A percentile compares a stretch with the other conserved stretches of the same genome.
Evolutionary conservation across 2,329 filamentous ascomycete species (phyloP).

Genomic region (Botrytis galanthina): DNA sequence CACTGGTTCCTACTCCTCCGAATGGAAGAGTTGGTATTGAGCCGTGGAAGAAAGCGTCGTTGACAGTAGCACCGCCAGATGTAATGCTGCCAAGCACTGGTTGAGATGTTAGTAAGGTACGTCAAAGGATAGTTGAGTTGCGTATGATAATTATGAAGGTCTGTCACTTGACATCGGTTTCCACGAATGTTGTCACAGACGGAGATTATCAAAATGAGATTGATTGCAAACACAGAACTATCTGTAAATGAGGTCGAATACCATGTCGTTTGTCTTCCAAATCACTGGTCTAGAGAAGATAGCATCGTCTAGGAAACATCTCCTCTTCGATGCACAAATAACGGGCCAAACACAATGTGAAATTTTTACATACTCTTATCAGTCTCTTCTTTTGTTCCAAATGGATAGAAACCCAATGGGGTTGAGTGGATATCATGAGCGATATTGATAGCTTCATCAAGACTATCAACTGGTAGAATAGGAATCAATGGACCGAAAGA

Average conservation of each 20-base stretch:
- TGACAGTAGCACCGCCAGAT: slow-evolving; percentile 67
- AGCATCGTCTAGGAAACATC: not conserved
- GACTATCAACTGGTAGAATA: slow-evolving; percentile 70
- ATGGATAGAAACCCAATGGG: slow-evolving; percentile 79
- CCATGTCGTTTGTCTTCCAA: not conserved
- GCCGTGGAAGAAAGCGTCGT: slow-evolving; percentile 68
- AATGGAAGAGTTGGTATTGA: slow-evolving; percentile 71
- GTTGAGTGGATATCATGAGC: slow-evolving; percentile 81
- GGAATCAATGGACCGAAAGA: slow-evolving; percentile 92
- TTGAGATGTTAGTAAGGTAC: slow-evolving; percentile 20
- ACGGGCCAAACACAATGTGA: no score
- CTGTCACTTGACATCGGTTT: not conserved
- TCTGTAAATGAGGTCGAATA: not conserved
- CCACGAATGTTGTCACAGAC: not conserved
- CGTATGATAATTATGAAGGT: not conserved
- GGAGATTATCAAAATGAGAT: not conserved
- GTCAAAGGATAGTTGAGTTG: not conserved
- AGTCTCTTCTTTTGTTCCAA: slow-evolving; percentile 77
- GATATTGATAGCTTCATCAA: slow-evolving; percentile 83
- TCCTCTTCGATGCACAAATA: not conserved
- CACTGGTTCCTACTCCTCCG: slow-evolving; percentile 79
- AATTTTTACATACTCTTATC: slow-evolving; percentile 57
- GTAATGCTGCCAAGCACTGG: slow-evolving; percentile 60
- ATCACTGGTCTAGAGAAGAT: no score
- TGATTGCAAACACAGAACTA: not conserved